Evolutionary conservation across 345 rosid species (phyloP).

Genomic region (Mercurialis annua): DNA sequence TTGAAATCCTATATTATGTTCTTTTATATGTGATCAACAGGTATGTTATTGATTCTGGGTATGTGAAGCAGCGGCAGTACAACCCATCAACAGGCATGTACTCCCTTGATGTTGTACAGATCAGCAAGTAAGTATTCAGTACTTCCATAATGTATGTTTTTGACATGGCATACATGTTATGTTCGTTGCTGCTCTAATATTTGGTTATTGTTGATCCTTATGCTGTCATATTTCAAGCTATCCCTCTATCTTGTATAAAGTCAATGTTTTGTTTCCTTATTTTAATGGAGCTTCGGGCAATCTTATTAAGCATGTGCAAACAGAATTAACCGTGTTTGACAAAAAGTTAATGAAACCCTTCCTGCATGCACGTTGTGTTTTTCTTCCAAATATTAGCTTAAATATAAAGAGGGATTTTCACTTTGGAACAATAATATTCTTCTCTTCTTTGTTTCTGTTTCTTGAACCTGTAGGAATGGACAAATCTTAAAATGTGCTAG

Average conservation of each 20-base stretch:
- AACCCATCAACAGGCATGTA: conserved; percentile 95
- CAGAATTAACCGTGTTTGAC: not conserved
- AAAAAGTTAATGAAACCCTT: not conserved
- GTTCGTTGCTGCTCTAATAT: not conserved
- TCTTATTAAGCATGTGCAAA: not conserved
- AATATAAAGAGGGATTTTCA: not conserved
- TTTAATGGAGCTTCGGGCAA: not conserved
- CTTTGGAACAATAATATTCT: not conserved
- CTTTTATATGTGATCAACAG: conserved; percentile 40
- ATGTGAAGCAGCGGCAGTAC: conserved; percentile 93
- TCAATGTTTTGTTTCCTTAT: not conserved
- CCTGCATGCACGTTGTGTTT: not conserved
- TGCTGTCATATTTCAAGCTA: not conserved
- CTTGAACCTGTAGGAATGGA: not conserved
- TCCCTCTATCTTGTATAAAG: not conserved
- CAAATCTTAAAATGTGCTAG: not conserved
- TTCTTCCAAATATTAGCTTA: not conserved
- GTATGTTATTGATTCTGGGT: conserved; percentile 92
- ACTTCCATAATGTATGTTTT: not conserved
- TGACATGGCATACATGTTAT: not conserved
- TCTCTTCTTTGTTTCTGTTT: not conserved
- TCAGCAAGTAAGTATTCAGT: conserved; percentile 79
- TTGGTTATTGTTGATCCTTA: not conserved
- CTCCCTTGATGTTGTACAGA: conserved; percentile 89
- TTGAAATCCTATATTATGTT: conserved; percentile 18